Evolutionary conservation across 768 basidiomycete species (phyloP).

Genomic region (Collybia sp.): DNA sequence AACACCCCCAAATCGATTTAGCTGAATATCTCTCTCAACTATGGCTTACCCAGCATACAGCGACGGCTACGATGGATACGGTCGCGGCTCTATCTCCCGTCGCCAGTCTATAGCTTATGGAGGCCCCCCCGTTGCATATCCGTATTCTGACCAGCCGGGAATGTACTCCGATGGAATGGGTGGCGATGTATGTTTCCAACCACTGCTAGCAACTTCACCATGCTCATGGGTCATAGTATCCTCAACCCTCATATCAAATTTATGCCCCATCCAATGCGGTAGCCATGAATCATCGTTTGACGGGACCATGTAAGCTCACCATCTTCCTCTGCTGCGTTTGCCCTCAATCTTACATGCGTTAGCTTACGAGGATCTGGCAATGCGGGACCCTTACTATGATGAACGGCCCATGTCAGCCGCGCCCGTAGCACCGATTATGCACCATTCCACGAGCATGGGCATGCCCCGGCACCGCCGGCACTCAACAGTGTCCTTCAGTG

Average conservation of each 20-base stretch:
- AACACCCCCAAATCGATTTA: slow-evolving; percentile 1
- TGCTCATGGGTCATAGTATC: slow-evolving; percentile 25
- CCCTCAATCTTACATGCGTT: neutral
- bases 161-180: slow-evolving; percentile 39
- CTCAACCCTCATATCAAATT: slow-evolving; percentile 39
- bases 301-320: slow-evolving; percentile 32
- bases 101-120: slow-evolving; percentile 35
- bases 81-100: slow-evolving; percentile 27
- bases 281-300: slow-evolving; percentile 34
- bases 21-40: neutral
- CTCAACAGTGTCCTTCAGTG: slow-evolving; percentile 45
- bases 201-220: neutral
- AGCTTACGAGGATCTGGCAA: slow-evolving; percentile 55
- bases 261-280: slow-evolving; percentile 35
- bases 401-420: slow-evolving; percentile 34
- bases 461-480: slow-evolving; percentile 41
- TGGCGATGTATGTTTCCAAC: slow-evolving; percentile 22
- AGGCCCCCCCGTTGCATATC: slow-evolving; percentile 21
- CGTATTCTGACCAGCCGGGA: slow-evolving; percentile 28
- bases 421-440: slow-evolving; percentile 27
- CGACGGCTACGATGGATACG: slow-evolving; percentile 19
- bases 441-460: slow-evolving; percentile 21
- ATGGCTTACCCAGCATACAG: slow-evolving; percentile 1
- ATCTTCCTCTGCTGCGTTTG: neutral
- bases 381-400: slow-evolving; percentile 47